These are phyloP conservation scores for Akanthomyces uredinophilus DNA, from an alignment of 2,329 filamentous ascomycete species.

Conservation along the genomic window DNA sequence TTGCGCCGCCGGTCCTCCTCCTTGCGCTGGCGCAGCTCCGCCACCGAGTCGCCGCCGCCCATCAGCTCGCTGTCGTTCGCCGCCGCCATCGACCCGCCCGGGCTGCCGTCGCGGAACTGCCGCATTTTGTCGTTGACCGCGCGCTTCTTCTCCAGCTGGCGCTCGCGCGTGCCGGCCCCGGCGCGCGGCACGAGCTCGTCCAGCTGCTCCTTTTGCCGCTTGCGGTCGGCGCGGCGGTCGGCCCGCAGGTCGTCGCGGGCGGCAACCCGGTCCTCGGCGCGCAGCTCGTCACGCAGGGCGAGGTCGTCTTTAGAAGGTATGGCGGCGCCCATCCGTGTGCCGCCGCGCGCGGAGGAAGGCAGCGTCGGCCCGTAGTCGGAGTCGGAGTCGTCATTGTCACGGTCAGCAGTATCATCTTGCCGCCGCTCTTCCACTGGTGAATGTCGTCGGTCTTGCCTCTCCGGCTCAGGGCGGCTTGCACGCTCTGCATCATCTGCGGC, in stretches of 20 bases:
- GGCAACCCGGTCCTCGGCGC: slow-evolving; percentile 44
- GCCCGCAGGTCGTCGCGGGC: slow-evolving; percentile 53
- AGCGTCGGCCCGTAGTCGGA: slow-evolving; percentile 44
- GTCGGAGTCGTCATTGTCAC: slow-evolving; percentile 14
- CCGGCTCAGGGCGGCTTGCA: not conserved
- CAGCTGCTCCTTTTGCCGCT: slow-evolving; percentile 62
- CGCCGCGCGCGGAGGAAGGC: slow-evolving; percentile 17
- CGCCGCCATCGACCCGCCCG: slow-evolving; percentile 45
- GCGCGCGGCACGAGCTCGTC: slow-evolving; percentile 81
- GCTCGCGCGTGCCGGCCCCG: slow-evolving; percentile 75
- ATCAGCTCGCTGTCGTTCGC: slow-evolving; percentile 70
- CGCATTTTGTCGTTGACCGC: slow-evolving; percentile 68
- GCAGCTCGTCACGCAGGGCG: slow-evolving; percentile 49
- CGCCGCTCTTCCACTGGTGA: slow-evolving; percentile 15
- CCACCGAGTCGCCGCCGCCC: slow-evolving; percentile 61
- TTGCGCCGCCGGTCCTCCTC: slow-evolving; percentile 65
- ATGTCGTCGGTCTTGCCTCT: slow-evolving; percentile 12
- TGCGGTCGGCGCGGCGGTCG: slow-evolving; percentile 60
- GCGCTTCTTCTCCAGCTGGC: slow-evolving; percentile 78
- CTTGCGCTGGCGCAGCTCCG: slow-evolving; percentile 64
- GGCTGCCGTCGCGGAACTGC: slow-evolving; percentile 64
- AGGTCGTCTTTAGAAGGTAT: slow-evolving; percentile 74
- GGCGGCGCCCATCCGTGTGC: slow-evolving; percentile 43
- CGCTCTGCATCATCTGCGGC: slow-evolving; percentile 1
- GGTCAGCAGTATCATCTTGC: not conserved